These are phyloP conservation scores for Pharnaceum exiguum DNA, from an alignment of 148 eudicot species.

Conservation along the genomic window DNA sequence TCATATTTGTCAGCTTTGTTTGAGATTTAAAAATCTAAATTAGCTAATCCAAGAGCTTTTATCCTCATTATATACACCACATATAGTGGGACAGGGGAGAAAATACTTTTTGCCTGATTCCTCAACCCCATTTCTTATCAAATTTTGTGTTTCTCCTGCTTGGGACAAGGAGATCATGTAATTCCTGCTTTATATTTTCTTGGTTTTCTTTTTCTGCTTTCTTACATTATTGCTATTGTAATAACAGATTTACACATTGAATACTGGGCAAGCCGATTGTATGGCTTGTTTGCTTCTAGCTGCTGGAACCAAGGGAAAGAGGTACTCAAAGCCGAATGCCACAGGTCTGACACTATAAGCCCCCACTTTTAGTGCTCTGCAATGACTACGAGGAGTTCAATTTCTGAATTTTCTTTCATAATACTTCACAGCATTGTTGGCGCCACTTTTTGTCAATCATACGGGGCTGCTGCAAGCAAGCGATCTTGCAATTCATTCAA, in stretches of 20 bases:
- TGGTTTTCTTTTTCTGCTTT: background rate
- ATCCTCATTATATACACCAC: too few relatives aligned
- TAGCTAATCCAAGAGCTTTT: too few relatives aligned
- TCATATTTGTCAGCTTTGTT: too few relatives aligned
- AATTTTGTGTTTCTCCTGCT: background rate
- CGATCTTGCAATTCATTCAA: constrained; percentile 72
- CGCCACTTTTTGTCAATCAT: constrained; percentile 71
- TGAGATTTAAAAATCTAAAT: too few relatives aligned
- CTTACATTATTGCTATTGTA: constrained; percentile 8
- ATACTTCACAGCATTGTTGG: constrained; percentile 57
- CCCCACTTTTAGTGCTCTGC: background rate
- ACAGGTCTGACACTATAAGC: constrained; percentile 42
- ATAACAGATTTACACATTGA: constrained; percentile 74
- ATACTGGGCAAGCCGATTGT: constrained; percentile 75
- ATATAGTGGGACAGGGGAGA: too few relatives aligned
- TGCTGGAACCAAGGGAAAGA: constrained; percentile 86
- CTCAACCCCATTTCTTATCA: too few relatives aligned
- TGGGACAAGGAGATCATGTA: background rate
- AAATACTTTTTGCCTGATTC: too few relatives aligned
- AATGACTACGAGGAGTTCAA: background rate
- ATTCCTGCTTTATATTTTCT: background rate
- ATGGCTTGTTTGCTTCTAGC: constrained; percentile 93
- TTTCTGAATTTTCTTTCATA: constrained; percentile 2
- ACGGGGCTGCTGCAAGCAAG: constrained; percentile 83
- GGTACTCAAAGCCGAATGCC: constrained; percentile 82